Evolutionary conservation across 2,329 filamentous ascomycete genomes (phyloP).

Genomic region (Diaporthe amygdali): DNA sequence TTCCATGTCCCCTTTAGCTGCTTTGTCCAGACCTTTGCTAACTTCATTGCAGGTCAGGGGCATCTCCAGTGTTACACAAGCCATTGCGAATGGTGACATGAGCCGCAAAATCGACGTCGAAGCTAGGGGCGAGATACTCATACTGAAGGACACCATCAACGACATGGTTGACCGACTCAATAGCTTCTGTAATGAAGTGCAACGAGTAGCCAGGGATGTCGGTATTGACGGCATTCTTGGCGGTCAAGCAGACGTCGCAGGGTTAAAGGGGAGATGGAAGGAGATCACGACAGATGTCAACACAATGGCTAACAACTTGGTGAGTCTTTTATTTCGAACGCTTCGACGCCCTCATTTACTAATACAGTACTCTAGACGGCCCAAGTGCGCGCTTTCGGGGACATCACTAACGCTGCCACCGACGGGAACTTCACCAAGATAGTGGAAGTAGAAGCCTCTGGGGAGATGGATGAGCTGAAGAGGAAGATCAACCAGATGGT

Average conservation of each 20-base stretch:
- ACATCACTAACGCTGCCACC: slow-evolving; percentile 97
- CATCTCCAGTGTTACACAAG: slow-evolving; percentile 93
- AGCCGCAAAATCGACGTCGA: slow-evolving; percentile 95
- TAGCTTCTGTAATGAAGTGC: slow-evolving; percentile 95
- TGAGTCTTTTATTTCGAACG: slow-evolving; percentile 36
- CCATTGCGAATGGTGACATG: slow-evolving; percentile 94
- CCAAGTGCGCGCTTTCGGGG: slow-evolving; percentile 96
- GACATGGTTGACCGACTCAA: slow-evolving; percentile 97
- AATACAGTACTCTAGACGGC: slow-evolving; percentile 70
- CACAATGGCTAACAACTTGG: slow-evolving; percentile 79
- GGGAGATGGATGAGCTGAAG: slow-evolving; percentile 99
- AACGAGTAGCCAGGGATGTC: slow-evolving; percentile 94
- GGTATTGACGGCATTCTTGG: slow-evolving; percentile 99
- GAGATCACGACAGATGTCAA: slow-evolving; percentile 98
- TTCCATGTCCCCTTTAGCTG: background rate
- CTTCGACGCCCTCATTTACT: slow-evolving; percentile 31
- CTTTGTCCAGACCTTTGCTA: background rate
- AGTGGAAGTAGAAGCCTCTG: slow-evolving; percentile 95
- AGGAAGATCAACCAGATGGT: slow-evolving; percentile 99
- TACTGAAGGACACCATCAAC: slow-evolving; percentile 95
- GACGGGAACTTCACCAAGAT: slow-evolving; percentile 97
- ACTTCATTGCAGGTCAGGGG: slow-evolving; percentile 69
- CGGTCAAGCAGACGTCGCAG: slow-evolving; percentile 92
- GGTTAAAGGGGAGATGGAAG: slow-evolving; percentile 94
- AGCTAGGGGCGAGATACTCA: slow-evolving; percentile 91